Evolutionary conservation across 2,329 filamentous ascomycete species (phyloP).

Genomic region (Colletotrichum lentis): DNA sequence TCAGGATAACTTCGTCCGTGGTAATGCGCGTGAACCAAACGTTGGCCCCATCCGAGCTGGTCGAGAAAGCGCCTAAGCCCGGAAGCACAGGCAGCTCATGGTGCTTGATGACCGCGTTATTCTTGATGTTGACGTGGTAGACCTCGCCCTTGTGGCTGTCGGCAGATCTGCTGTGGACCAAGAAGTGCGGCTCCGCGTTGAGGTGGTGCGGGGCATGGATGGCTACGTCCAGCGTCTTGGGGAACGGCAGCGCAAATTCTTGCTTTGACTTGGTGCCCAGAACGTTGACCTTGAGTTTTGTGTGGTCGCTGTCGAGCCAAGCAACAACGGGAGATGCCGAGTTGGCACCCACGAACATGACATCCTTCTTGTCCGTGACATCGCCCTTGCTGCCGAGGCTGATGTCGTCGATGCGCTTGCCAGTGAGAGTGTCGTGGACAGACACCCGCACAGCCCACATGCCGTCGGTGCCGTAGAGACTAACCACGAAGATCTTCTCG

Average conservation of each 20-base stretch:
- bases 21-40: constrained; percentile 90
- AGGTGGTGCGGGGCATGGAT: constrained; percentile 78
- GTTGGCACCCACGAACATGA: constrained; percentile 79
- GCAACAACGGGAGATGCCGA: constrained; percentile 77
- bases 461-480: constrained; percentile 73
- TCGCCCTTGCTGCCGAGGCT: constrained; percentile 78
- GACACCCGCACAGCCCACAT: constrained; percentile 81
- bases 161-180: constrained; percentile 80
- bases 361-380: constrained; percentile 68
- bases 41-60: constrained; percentile 78
- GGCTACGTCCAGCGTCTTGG: constrained; percentile 60
- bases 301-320: constrained; percentile 72
- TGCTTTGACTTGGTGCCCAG: constrained; percentile 67
- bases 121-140: constrained; percentile 81
- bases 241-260: constrained; percentile 58
- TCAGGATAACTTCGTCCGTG: constrained; percentile 74
- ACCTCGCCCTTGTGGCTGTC: constrained; percentile 82
- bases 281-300: constrained; percentile 75
- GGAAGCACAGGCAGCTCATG: constrained; percentile 79
- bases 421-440: constrained; percentile 75
- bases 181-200: constrained; percentile 80
- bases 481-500: constrained; percentile 77
- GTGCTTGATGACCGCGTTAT: constrained; percentile 73
- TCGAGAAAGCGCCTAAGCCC: constrained; percentile 79
- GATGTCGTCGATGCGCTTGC: constrained; percentile 75